Conservation (phyloP, 164 flowering plant genomes). For the Piper longum region DNA sequence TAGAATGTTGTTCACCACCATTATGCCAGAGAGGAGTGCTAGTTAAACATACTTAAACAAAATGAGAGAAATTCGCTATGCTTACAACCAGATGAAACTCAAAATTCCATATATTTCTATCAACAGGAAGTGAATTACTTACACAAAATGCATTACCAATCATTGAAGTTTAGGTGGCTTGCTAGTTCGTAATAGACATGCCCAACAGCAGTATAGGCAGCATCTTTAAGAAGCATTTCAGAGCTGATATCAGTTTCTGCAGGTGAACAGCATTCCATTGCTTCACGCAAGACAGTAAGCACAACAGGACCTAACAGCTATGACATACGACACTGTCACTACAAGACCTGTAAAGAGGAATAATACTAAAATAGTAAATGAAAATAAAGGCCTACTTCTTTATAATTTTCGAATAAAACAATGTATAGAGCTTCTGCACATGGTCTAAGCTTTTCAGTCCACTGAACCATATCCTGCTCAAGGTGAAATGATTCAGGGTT, state of each 20-base stretch:
- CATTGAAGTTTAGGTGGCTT: slow-evolving; percentile 76
- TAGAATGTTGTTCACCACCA: too few relatives aligned
- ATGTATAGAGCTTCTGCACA: slow-evolving; percentile 98
- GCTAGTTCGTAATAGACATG: slow-evolving; percentile 92
- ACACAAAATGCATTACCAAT: slow-evolving; percentile 37
- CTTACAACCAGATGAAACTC: too few relatives aligned
- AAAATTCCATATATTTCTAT: neutral
- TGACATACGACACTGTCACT: slow-evolving; percentile 1
- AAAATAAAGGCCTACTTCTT: slow-evolving; percentile 38
- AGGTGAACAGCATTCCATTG: slow-evolving; percentile 76
- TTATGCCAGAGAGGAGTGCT: too few relatives aligned
- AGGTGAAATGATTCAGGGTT: slow-evolving; percentile 89
- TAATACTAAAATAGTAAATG: neutral
- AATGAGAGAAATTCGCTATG: too few relatives aligned
- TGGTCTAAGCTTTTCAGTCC: slow-evolving; percentile 92
- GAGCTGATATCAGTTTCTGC: slow-evolving; percentile 65
- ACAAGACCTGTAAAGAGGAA: neutral
- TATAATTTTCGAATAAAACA: slow-evolving; percentile 81
- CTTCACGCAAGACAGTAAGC: slow-evolving; percentile 86
- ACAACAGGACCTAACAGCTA: slow-evolving; percentile 92
- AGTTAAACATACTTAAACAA: too few relatives aligned
- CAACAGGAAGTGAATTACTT: neutral
- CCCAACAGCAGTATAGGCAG: slow-evolving; percentile 95
- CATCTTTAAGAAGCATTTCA: slow-evolving; percentile 91
- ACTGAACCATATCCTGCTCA: slow-evolving; percentile 92